Base-by-base conservation (phyloP, 768 basidiomycete genomes). In the Tricholoma bakamatsutake region DNA sequence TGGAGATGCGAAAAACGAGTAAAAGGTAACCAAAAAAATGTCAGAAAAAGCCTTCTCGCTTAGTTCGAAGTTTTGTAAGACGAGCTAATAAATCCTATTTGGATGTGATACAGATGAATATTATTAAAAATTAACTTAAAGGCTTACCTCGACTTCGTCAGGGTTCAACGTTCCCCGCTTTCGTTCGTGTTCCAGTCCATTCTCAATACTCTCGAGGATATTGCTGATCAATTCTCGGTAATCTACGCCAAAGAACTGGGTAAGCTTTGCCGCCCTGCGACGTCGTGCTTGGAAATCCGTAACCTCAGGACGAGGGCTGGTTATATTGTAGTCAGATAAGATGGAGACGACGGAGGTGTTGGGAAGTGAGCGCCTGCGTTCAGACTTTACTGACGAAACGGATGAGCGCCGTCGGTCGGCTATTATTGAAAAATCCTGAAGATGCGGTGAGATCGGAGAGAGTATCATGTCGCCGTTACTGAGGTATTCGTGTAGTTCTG, bases 201-300 rank as follows among this genome's bases (percentile, higher is more conserved):
- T 80, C 69, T 92, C 90, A 62, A 93, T 86, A 51, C 87, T 90
- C 60, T 90, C 88, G 59, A 93, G 69, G 31, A 93, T 80, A 65
- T 92, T 87, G 37, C 75, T 77, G 53, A 93, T 84, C 54, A 93
- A 71, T 53, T 88, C 87, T 27, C 83, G 79, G 68, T 93, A 92
- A 67, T 90, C 80, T 40, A 92, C 91, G 21, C 90, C 90, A 70
- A 93, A 93, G 77, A 93, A 93, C 70, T 86, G 79, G 27, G 87
- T 86, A 57, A 93, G 77, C 74, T 93, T 93, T 58, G 90, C 90
- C 4, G 90, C 90, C 56, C 85, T 76, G 40, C 83, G 75, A 52
- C 91, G 76, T 47, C 90, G 84, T 54, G 78, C 67, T 67, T 92
- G 87, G 76, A 93, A 92, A 57, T 77, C 72, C 12, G 72, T 72